Evolutionary conservation across 768 basidiomycete species (phyloP).

Genomic region (Lactifluus rugatus): DNA sequence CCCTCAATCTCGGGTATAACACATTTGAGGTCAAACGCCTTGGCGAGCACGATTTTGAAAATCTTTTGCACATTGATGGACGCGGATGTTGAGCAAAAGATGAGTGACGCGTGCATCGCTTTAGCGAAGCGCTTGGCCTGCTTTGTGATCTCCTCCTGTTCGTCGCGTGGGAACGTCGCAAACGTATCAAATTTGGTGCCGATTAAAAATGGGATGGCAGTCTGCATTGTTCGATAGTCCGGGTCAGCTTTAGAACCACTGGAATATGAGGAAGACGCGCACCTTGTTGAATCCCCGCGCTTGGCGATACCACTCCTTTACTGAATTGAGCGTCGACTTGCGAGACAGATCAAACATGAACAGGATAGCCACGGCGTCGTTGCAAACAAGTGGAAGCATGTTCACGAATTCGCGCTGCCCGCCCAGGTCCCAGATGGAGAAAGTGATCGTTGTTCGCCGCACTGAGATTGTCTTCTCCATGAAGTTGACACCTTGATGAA

Average conservation of each 20-base stretch:
- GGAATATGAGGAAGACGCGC: slow-evolving; percentile 20
- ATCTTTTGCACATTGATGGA: slow-evolving; percentile 99
- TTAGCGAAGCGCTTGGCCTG: slow-evolving; percentile 98
- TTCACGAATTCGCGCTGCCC: slow-evolving; percentile 98
- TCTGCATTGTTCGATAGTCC: slow-evolving; percentile 38
- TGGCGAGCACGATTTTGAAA: slow-evolving; percentile 94
- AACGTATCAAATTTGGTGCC: slow-evolving; percentile 99
- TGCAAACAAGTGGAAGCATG: slow-evolving; percentile 97
- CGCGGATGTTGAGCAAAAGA: slow-evolving; percentile 98
- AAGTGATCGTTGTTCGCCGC: slow-evolving; percentile 96
- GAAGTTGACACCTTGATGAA: slow-evolving; percentile 78
- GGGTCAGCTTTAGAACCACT: not conserved
- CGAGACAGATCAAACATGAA: slow-evolving; percentile 99
- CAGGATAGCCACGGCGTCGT: slow-evolving; percentile 97
- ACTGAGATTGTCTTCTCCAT: slow-evolving; percentile 99
- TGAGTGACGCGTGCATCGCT: slow-evolving; percentile 99
- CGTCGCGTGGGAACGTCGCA: slow-evolving; percentile 89
- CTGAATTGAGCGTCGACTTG: slow-evolving; percentile 94
- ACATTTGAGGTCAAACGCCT: slow-evolving; percentile 98
- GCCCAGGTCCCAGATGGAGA: slow-evolving; percentile 98
- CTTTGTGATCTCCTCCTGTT: slow-evolving; percentile 99
- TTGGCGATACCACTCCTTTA: slow-evolving; percentile 99
- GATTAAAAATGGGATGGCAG: slow-evolving; percentile 95
- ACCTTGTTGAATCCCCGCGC: slow-evolving; percentile 99
- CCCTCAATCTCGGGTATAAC: slow-evolving; percentile 97